phyloP scores from a whole-genome alignment of 176 grass and related monocot species.

The Alopecurus myosuroides region DNA sequence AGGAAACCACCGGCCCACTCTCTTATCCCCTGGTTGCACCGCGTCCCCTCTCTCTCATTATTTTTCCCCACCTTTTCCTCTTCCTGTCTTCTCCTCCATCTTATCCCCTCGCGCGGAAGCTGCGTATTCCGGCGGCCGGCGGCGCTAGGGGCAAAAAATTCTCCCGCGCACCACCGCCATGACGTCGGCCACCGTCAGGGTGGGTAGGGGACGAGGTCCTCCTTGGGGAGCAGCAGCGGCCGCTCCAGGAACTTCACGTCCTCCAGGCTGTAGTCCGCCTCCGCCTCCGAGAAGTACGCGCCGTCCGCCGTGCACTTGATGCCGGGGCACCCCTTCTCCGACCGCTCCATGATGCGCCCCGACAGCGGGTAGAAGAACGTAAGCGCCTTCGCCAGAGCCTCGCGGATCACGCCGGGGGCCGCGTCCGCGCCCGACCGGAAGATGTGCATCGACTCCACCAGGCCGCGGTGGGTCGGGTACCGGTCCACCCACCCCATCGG shows the following conservation, averaged over 20 bases:
- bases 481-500: conserved; percentile 86
- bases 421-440: conserved; percentile 55
- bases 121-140: no score
- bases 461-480: conserved; percentile 91
- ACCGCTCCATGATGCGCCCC: conserved; percentile 67
- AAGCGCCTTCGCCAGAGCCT: conserved; percentile 64
- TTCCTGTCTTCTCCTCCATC: no score
- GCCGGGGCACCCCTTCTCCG: conserved; percentile 29
- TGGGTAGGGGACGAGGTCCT: conserved; percentile 92
- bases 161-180: no score
- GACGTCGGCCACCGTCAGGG: no score
- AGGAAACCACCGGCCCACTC: no score
- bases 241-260: conserved; percentile 90
- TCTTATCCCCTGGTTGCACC: no score
- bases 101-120: no score
- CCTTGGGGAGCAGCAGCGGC: conserved; percentile 68
- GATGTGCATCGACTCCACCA: conserved; percentile 98
- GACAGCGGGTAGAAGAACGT: conserved; percentile 86
- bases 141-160: no score
- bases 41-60: no score
- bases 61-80: no score
- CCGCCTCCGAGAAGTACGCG: conserved; percentile 80
- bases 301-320: conserved; percentile 85
- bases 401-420: conserved; percentile 47
- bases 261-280: conserved; percentile 73